Base-by-base conservation (phyloP, 2,329 filamentous ascomycete species). In the Colletotrichum kahawae region DNA sequence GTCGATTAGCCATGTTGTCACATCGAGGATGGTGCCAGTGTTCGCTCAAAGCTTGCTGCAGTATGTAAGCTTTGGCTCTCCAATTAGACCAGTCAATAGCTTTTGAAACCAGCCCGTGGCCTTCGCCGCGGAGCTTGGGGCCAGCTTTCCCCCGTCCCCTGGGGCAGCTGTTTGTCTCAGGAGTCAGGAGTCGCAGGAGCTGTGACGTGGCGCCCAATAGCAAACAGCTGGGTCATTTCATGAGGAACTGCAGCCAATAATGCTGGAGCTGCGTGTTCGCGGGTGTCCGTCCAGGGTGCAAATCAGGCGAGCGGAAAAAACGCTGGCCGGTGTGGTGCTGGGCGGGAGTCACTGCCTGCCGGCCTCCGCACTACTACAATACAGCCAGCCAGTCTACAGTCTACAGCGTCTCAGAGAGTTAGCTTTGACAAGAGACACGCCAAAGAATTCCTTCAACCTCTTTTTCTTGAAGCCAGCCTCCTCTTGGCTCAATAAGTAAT, bases 1-100 rank as follows among this genome's bases (percentile, higher is more conserved):
- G 75, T 74, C 75, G 71, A 59, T 67, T 74, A 63, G 75, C 71
- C 75, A 74, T 76, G 9, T 75, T 71, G 63, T 71, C 75, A 76
- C 71, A 67, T 67, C 29, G 65, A 36, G 12, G 27, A 34, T 29
- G 34, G 33, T 51, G 43, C 43, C 43, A 21, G 24, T 18, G 5
- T 13, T 29, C 24, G 51, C 43, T 51, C n/a, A 51, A 51, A 51
- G 43, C 43, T 51, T 51, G 43, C 43, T 51, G 43, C 43, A 51
- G 43, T 21, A 51, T 21, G 43, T 51, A 51, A 51, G 43, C 43
- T 51, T 51, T n/a, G 43, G 43, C 6, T 51, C 43, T 16, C 43
- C 12, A 51, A 51, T 51, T 51, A 51, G 43, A 51, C 43, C 43
- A 51, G n/a, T 21, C n/a, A 5, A 21, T 51, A 51, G 43, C 43